A percentile compares a stretch with the other conserved stretches of the same genome.
These are phyloP conservation scores for Aspergillus alliaceus DNA, from an alignment of 2,329 filamentous ascomycete species.

Conservation along the genomic window DNA sequence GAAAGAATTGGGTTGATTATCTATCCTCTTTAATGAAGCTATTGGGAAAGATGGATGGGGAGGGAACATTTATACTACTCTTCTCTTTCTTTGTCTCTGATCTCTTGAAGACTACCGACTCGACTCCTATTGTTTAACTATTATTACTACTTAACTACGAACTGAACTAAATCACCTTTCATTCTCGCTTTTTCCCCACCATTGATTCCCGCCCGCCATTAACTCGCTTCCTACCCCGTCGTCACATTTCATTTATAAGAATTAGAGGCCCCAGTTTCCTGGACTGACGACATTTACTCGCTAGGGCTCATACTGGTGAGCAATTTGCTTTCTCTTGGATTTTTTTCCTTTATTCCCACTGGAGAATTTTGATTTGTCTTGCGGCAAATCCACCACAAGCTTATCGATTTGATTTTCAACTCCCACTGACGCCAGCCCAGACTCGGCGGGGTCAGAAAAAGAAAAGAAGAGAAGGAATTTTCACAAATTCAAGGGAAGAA, in stretches of 20 bases:
- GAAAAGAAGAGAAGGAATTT: neutral
- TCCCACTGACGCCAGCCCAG: neutral
- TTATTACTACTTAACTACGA: too few relatives aligned
- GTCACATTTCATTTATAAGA: neutral
- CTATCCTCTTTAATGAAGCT: too few relatives aligned
- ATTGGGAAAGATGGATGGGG: too few relatives aligned
- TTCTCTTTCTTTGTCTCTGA: neutral
- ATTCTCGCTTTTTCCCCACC: conserved; percentile 1
- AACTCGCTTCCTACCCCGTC: neutral
- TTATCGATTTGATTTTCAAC: neutral
- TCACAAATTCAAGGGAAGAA: conserved; percentile 1
- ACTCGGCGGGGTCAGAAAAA: conserved; percentile 4
- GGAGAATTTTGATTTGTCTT: neutral
- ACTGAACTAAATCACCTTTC: too few relatives aligned
- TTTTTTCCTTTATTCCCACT: neutral
- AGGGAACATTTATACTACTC: too few relatives aligned
- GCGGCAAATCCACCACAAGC: too few relatives aligned
- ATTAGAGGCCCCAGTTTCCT: neutral
- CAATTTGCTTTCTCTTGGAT: neutral
- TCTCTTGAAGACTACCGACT: too few relatives aligned
- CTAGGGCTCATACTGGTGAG: too few relatives aligned
- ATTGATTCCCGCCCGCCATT: neutral
- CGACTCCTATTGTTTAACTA: too few relatives aligned
- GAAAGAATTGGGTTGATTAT: neutral
- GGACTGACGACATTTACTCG: neutral